Conservation (phyloP, 768 basidiomycete genomes). For the Tylopilus cervinicoccineus region DNA sequence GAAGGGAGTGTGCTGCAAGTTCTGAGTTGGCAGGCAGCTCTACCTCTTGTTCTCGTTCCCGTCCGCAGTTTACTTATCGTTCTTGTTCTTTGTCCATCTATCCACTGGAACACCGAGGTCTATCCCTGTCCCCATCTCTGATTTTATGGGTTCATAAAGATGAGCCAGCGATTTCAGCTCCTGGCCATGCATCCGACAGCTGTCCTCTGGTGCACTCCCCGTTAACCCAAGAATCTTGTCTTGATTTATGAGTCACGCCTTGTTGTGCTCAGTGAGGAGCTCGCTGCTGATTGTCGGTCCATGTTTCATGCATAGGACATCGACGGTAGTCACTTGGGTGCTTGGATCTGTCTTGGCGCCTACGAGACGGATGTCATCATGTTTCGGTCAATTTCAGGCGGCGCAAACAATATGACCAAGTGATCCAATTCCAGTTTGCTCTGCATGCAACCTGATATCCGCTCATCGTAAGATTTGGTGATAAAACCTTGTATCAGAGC, state of each 20-base stretch:
- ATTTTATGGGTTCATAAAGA: neutral
- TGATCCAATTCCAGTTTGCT: slow-evolving; percentile 46
- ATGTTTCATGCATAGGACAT: too few species aligned
- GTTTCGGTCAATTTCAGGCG: slow-evolving; percentile 36
- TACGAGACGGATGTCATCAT: too few species aligned
- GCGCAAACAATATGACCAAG: slow-evolving; percentile 43
- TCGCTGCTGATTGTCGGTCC: too few species aligned
- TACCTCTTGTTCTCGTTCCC: neutral
- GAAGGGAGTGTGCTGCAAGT: neutral
- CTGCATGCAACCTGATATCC: slow-evolving; percentile 44
- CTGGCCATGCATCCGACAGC: neutral
- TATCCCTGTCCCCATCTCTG: neutral
- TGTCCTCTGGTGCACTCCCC: neutral
- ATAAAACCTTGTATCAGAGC: slow-evolving; percentile 29
- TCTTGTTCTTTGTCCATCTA: neutral
- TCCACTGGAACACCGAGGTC: neutral
- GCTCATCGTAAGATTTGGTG: neutral
- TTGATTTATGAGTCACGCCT: too few species aligned
- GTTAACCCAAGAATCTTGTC: too few species aligned
- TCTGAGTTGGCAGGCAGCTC: neutral
- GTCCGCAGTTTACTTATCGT: neutral
- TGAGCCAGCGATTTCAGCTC: neutral
- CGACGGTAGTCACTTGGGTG: too few species aligned
- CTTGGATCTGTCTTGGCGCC: too few species aligned
- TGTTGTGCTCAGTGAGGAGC: too few species aligned